These are phyloP conservation scores for Geotrichum histeridarum DNA, from an alignment of 1,139 yeast species.

Conservation along the genomic window DNA sequence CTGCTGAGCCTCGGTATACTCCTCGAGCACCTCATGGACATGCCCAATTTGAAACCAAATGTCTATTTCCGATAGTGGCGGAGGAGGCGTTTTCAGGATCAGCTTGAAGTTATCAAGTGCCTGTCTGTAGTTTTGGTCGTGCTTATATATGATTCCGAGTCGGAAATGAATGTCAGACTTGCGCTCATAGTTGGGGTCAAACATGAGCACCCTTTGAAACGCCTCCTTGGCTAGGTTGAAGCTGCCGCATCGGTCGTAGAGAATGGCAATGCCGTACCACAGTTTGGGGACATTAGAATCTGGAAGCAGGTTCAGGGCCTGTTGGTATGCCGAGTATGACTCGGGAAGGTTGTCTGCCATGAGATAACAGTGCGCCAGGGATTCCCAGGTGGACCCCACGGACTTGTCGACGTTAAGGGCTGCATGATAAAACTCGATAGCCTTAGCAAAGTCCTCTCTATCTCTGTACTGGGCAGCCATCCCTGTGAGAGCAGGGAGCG, in stretches of 20 bases:
- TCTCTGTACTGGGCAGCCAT: conserved; percentile 84
- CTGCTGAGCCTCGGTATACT: conserved; percentile 85
- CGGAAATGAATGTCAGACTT: conserved; percentile 94
- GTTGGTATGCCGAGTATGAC: conserved; percentile 94
- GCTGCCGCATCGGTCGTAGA: conserved; percentile 95
- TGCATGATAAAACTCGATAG: conserved; percentile 88
- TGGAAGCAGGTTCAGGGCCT: conserved; percentile 83
- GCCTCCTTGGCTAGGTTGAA: conserved; percentile 98
- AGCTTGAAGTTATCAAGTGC: conserved; percentile 93
- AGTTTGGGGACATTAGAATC: conserved; percentile 93
- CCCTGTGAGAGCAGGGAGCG: conserved; percentile 76
- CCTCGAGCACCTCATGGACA: conserved; percentile 88
- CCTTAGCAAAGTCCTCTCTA: conserved; percentile 84
- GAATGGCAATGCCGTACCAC: conserved; percentile 97
- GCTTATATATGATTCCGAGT: conserved; percentile 91
- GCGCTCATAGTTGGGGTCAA: conserved; percentile 93
- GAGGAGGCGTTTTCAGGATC: conserved; percentile 85
- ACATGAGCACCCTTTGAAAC: conserved; percentile 86
- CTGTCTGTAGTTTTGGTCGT: conserved; percentile 79
- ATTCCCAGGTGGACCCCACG: conserved; percentile 96
- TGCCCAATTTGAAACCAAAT: conserved; percentile 98
- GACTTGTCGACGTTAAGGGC: conserved; percentile 78
- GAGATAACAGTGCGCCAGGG: conserved; percentile 90
- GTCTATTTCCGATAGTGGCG: conserved; percentile 92
- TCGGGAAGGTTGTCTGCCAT: conserved; percentile 95